Conservation (phyloP, 2,329 filamentous ascomycete genomes). For the Neoarthrinium moseri region DNA sequence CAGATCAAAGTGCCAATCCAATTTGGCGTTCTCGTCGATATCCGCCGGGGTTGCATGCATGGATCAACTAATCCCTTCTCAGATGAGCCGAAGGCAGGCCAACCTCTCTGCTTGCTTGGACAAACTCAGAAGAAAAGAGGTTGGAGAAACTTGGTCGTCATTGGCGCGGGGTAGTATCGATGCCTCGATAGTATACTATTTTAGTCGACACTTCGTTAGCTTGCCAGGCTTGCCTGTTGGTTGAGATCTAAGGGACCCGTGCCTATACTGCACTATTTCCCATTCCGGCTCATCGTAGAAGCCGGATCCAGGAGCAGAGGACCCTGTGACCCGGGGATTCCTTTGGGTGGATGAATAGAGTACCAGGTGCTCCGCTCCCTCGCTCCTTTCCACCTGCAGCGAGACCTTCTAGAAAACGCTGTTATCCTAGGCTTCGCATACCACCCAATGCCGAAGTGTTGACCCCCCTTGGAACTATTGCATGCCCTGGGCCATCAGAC, state of each 20-base stretch:
- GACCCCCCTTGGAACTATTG: no score
- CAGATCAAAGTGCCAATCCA: no score
- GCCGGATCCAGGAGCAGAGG: background rate
- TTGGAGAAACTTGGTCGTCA: conserved; percentile 3
- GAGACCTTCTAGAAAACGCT: background rate
- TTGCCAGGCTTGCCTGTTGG: background rate
- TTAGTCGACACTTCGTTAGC: background rate
- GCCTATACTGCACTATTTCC: no score
- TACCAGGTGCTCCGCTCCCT: background rate
- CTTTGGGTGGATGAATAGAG: background rate
- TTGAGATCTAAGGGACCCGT: background rate
- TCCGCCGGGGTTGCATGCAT: no score
- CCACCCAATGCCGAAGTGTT: no score
- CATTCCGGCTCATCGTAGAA: no score
- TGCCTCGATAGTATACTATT: conserved; percentile 3
- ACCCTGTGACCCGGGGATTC: background rate
- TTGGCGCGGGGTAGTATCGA: conserved; percentile 5
- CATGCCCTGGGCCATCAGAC: no score
- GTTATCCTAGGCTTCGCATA: no score
- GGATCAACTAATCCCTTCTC: no score
- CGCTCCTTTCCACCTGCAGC: background rate
- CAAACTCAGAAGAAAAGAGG: conserved; percentile 1
- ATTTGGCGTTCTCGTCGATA: no score
- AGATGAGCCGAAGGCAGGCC: no score
- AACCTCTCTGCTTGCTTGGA: background rate